phyloP scores from a whole-genome alignment of 768 basidiomycete species.

The Podaxis sp. region DNA sequence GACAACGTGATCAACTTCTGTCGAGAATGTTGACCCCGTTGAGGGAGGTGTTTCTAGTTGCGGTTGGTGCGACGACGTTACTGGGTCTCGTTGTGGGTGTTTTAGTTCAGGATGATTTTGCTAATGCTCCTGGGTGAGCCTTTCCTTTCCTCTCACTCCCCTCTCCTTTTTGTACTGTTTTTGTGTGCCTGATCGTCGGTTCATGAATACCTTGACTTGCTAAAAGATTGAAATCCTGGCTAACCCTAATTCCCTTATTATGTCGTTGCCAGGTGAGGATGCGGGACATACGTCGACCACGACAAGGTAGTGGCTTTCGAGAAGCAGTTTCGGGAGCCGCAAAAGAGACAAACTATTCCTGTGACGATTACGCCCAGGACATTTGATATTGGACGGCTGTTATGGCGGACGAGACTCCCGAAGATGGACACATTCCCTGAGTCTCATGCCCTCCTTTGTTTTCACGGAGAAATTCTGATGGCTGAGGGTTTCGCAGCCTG shows the following conservation, averaged over 20 bases:
- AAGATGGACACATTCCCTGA: slow-evolving; percentile 37
- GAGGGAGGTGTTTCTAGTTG: not conserved
- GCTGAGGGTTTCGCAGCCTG: slow-evolving; percentile 19
- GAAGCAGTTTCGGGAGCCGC: not conserved
- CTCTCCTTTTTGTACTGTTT: not conserved
- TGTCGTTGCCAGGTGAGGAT: slow-evolving; percentile 9
- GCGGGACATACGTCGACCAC: slow-evolving; percentile 19
- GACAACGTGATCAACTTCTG: not conserved
- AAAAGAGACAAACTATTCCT: slow-evolving; percentile 1
- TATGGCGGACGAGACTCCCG: slow-evolving; percentile 23
- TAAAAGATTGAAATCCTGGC: not conserved
- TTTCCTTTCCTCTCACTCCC: not conserved
- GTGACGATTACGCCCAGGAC: not conserved
- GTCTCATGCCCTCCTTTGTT: slow-evolving; percentile 10
- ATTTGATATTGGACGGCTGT: slow-evolving; percentile 29
- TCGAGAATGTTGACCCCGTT: not conserved
- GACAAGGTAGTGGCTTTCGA: slow-evolving; percentile 10
- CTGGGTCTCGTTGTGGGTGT: not conserved
- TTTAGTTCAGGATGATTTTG: not conserved
- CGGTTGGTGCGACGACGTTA: not conserved
- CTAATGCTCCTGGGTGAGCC: not conserved
- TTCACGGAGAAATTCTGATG: not conserved
- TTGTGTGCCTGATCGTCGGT: not conserved
- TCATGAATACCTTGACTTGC: not conserved
- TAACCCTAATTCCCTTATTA: not conserved